Base-by-base conservation (phyloP, 139 green algal genomes). In the Picochlorum costavermella region DNA sequence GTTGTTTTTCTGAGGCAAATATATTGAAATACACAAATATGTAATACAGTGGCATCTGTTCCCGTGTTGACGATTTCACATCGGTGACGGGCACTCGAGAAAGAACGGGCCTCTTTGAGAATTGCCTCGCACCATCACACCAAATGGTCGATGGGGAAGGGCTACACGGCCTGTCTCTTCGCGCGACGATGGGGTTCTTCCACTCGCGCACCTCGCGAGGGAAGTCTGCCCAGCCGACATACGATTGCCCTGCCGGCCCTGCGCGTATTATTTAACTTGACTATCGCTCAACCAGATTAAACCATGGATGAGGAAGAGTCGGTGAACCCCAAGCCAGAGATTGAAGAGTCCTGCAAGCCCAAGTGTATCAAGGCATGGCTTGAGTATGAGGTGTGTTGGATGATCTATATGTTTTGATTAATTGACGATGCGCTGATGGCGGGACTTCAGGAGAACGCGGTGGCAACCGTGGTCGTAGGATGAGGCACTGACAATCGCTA, bases 331-430 rank as follows among this genome's bases (percentile, higher is more conserved):
- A 25, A 76, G 62, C 28, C 60, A 20, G 65, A 70, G 30, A 59
- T 71, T 23, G 73, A 79, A 63, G 73, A 79, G 50, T 14, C 20
- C 4, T 79, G 73, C 68, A 79, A 78, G 57, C 73, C 73, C 23
- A 50, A 60, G n/a, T 79, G 73, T 49, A 49, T 77, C 13, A 78
- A 78, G 69, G 12, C 31, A 29, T 60, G 56, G 56, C 23, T 77
- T 5, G 63, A 68, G 44, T 79, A 79, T 49, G 43, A 79, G 67
- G 73, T 23, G 20, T 23, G 20, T 23, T 23, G 20, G 20, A 23
- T 23, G 20, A 23, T 23, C 20, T 23, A 0, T 23, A 23, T 23
- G 20, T 23, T 23, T 23, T 23, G 20, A 23, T 23, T 64, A 58
- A 57, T 20, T 16, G 5, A 17, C 58, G 25, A 53, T 59, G 17